Percentiles rank a stretch among this genome's conserved stretches.
Evolutionary conservation across 441 rosid genomes (phyloP).

Genomic region (Populus trichocarpa): DNA sequence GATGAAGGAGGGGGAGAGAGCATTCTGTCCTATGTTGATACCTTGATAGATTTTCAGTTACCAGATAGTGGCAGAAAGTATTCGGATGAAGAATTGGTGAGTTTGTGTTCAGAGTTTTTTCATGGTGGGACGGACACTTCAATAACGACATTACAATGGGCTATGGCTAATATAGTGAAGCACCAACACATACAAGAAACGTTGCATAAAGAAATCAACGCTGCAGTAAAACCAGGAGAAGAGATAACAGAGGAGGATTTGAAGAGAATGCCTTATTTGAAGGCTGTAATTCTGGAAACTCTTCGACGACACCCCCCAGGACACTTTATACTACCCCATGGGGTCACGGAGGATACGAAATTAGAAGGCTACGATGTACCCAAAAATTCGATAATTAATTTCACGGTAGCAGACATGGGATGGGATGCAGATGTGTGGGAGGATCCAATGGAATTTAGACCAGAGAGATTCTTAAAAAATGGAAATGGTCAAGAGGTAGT

Average conservation of each 20-base stretch:
- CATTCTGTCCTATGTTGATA: constrained; percentile 6
- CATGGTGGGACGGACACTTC: constrained; percentile 32
- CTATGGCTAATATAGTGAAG: constrained; percentile 35
- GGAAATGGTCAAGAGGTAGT: constrained; percentile 1
- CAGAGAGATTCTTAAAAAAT: constrained; percentile 32
- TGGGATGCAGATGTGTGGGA: constrained; percentile 45
- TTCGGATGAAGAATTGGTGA: constrained; percentile 1
- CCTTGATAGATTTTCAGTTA: constrained; percentile 4
- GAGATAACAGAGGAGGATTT: constrained; percentile 12
- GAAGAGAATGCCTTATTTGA: constrained; percentile 27
- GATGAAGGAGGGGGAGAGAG: background rate
- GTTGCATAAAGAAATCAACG: constrained; percentile 9
- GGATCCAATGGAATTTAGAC: constrained; percentile 45
- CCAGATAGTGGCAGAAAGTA: constrained; percentile 1
- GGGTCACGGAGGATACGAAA: constrained; percentile 6
- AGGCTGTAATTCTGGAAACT: constrained; percentile 30
- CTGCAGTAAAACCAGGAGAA: background rate
- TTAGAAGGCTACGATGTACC: constrained; percentile 28
- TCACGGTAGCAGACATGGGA: constrained; percentile 36
- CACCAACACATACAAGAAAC: constrained; percentile 14
- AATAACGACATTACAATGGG: constrained; percentile 35
- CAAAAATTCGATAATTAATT: constrained; percentile 20
- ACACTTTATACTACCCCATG: constrained; percentile 20
- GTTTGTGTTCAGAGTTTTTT: constrained; percentile 29
- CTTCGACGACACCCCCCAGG: constrained; percentile 36